phyloP scores from a whole-genome alignment of 2,329 filamentous ascomycete genomes.

The Xylariomycetidae sp. region DNA sequence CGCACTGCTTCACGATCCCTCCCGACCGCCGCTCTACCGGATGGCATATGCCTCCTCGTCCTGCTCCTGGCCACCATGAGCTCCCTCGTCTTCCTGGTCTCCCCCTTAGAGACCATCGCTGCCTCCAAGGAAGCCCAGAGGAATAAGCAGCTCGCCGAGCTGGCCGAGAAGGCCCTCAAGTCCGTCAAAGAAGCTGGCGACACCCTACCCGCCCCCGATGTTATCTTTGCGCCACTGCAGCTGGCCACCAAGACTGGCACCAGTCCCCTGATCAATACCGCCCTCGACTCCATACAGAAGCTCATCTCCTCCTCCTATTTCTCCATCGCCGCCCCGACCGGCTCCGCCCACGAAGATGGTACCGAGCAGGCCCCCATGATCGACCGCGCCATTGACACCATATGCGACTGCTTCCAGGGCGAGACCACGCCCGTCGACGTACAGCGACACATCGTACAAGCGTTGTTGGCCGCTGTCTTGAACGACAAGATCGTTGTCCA shows the following conservation, averaged over 20 bases:
- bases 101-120: constrained; percentile 86
- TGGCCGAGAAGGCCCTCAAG: constrained; percentile 72
- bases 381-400: constrained; percentile 95
- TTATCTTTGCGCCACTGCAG: constrained; percentile 86
- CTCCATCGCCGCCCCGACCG: constrained; percentile 57
- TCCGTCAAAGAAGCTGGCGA: constrained; percentile 82
- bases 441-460: constrained; percentile 97
- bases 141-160: constrained; percentile 76
- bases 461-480: constrained; percentile 84
- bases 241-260: constrained; percentile 84
- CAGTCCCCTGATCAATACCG: constrained; percentile 78
- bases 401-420: constrained; percentile 98
- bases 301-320: constrained; percentile 99
- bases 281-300: constrained; percentile 97
- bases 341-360: constrained; percentile 37
- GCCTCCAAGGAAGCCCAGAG: constrained; percentile 85
- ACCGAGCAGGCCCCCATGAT: constrained; percentile 66
- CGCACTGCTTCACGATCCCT: constrained; percentile 3
- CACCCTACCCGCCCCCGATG: constrained; percentile 75
- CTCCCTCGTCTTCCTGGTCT: constrained; percentile 93
- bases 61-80: constrained; percentile 60
- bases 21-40: constrained; percentile 12
- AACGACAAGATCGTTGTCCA: constrained; percentile 99
- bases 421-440: constrained; percentile 89
- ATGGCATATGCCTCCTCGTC: constrained; percentile 18